Percentiles rank a stretch among this genome's conserved stretches.
Evolutionary conservation across 495 filamentous ascomycete genomes (phyloP).

Genomic region (Hypoxylon trugodes): DNA sequence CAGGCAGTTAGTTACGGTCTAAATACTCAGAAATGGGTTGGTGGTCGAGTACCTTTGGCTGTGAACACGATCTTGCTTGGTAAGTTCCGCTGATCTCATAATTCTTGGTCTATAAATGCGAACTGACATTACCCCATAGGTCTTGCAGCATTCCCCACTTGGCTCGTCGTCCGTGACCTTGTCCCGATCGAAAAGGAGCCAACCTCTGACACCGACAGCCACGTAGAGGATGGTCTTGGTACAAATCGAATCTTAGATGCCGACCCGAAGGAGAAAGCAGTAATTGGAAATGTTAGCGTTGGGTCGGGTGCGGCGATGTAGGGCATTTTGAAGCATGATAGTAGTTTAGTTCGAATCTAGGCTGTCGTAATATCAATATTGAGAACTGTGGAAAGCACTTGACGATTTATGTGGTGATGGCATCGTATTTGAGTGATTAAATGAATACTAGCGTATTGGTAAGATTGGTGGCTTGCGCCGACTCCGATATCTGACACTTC

Average conservation of each 20-base stretch:
- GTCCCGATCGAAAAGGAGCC: slow-evolving; percentile 22
- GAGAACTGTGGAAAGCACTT: too few species aligned
- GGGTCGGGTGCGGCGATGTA: slow-evolving; percentile 7
- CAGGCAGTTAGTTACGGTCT: slow-evolving; percentile 32
- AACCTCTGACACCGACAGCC: slow-evolving; percentile 6
- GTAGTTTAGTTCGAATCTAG: too few species aligned
- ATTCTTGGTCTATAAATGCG: background rate
- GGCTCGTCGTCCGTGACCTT: slow-evolving; percentile 37
- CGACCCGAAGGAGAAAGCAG: slow-evolving; percentile 11
- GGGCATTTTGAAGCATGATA: background rate
- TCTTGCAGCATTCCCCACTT: slow-evolving; percentile 34
- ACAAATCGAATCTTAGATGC: background rate
- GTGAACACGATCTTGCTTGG: slow-evolving; percentile 61
- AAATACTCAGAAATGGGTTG: slow-evolving; percentile 52
- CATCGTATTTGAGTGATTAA: too few species aligned
- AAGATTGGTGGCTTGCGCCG: too few species aligned
- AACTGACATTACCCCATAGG: slow-evolving; percentile 10
- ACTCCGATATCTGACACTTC: too few species aligned
- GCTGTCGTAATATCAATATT: too few species aligned
- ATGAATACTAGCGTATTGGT: too few species aligned
- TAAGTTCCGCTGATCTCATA: slow-evolving; percentile 24
- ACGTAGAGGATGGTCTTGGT: slow-evolving; percentile 22
- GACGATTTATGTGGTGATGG: background rate
- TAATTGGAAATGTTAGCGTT: slow-evolving; percentile 16
- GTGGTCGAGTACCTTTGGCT: slow-evolving; percentile 57